phyloP scores from a whole-genome alignment of 1,284 basidiomycete species.

The Ustilago loliicola region DNA sequence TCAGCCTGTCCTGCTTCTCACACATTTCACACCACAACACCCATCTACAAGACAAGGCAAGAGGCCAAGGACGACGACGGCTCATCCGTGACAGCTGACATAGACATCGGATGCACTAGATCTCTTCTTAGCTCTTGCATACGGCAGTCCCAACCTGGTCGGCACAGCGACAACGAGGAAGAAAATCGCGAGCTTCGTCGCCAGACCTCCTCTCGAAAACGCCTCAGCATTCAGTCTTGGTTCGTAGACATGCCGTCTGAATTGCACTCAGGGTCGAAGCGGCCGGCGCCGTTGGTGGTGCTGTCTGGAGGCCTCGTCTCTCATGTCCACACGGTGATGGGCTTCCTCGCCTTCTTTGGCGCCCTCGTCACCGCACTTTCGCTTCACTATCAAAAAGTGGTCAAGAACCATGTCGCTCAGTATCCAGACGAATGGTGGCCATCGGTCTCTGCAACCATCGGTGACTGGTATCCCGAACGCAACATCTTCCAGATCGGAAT shows the following conservation, averaged over 20 bases:
- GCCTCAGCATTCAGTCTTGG: not conserved
- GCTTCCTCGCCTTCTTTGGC: conserved; percentile 78
- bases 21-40: not conserved
- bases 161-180: not conserved
- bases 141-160: not conserved
- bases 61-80: no score
- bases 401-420: conserved; percentile 84
- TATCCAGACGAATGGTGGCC: conserved; percentile 94
- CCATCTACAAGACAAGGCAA: not conserved
- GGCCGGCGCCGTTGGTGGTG: conserved; percentile 49
- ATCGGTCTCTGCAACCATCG: conserved; percentile 86
- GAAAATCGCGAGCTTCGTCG: not conserved
- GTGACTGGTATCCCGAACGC: conserved; percentile 91
- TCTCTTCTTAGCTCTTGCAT: not conserved
- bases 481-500: conserved; percentile 91
- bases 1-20: not conserved
- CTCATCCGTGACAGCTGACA: no score
- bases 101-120: not conserved
- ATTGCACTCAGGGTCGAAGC: conserved; percentile 21
- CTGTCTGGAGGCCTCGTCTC: conserved; percentile 65
- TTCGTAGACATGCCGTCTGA: conserved; percentile 40
- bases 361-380: conserved; percentile 80
- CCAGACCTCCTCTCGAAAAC: not conserved
- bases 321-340: conserved; percentile 78
- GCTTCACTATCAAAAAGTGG: conserved; percentile 86